These are phyloP conservation scores for Striga hermonthica DNA, from an alignment of 305 asterid species.

Conservation along the genomic window DNA sequence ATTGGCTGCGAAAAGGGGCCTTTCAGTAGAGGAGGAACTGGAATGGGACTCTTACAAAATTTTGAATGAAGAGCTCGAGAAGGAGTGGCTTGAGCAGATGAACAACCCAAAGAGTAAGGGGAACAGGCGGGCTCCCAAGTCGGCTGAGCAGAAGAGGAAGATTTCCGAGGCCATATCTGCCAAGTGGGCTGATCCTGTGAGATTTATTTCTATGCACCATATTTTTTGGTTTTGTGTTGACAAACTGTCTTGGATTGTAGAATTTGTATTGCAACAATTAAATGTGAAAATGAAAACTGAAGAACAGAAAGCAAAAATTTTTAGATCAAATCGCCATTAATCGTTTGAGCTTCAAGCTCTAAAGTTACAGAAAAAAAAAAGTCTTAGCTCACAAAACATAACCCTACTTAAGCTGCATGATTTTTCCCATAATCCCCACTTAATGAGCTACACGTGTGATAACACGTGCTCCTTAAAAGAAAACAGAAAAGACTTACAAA, in stretches of 20 bases:
- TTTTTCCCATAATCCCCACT: too few species aligned
- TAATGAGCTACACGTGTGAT: too few species aligned
- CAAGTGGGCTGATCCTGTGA: conserved; percentile 98
- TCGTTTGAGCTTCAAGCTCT: too few species aligned
- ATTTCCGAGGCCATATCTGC: conserved; percentile 86
- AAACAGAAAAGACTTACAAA: too few species aligned
- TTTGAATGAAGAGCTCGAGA: conserved; percentile 50
- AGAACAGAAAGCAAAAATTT: too few species aligned
- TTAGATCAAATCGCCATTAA: too few species aligned
- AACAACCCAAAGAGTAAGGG: conserved; percentile 47
- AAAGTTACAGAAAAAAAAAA: neutral
- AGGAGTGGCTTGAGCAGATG: conserved; percentile 66
- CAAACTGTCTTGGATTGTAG: neutral
- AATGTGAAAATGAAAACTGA: too few species aligned
- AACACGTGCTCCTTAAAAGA: too few species aligned
- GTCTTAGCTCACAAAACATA: neutral
- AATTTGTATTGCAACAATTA: too few species aligned
- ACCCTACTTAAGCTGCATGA: too few species aligned
- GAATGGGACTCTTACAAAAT: conserved; percentile 77
- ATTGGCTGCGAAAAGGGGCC: conserved; percentile 57
- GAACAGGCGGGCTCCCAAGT: conserved; percentile 81
- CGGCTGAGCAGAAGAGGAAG: conserved; percentile 84
- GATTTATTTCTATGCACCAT: conserved; percentile 23
- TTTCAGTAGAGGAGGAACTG: conserved; percentile 65
- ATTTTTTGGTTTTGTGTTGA: neutral